Percentiles rank a stretch among this genome's conserved stretches.
phyloP scores from a whole-genome alignment of 345 rosid species.

The Sonneratia alba region DNA sequence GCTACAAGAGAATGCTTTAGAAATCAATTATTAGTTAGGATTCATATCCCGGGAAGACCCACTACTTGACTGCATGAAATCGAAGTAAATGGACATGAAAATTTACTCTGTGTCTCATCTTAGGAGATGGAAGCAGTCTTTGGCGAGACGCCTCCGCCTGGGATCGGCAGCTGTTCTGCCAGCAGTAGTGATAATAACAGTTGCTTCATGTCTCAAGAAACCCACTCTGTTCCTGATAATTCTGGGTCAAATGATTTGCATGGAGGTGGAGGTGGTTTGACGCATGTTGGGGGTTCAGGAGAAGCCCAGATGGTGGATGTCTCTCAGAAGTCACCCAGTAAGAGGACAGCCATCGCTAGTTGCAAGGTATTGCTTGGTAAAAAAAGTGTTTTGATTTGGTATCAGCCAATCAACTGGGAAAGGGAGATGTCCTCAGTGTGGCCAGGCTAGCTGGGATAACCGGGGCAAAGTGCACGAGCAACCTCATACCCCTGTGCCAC shows the following conservation, averaged over 20 bases:
- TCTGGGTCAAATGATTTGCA: conserved; percentile 2
- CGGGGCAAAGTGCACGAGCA: conserved; percentile 84
- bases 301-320: conserved; percentile 97
- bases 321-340: conserved; percentile 54
- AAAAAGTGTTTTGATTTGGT: conserved; percentile 72
- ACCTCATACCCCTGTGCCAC: conserved; percentile 80
- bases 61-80: background rate
- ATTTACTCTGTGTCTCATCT: conserved; percentile 8
- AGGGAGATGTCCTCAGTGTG: conserved; percentile 92
- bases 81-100: background rate
- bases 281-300: conserved; percentile 52
- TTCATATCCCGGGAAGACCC: background rate
- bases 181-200: conserved; percentile 16
- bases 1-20: background rate
- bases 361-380: conserved; percentile 71
- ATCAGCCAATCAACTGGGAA: conserved; percentile 64
- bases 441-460: conserved; percentile 85
- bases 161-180: conserved; percentile 13
- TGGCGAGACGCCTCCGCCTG: conserved; percentile 55
- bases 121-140: conserved; percentile 84
- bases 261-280: conserved; percentile 22
- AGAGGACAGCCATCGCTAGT: conserved; percentile 64
- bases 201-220: conserved; percentile 16
- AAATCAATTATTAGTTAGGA: background rate
- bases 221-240: conserved; percentile 16